Evolutionary conservation across 2,329 filamentous ascomycete species (phyloP), one percentile per base, ranked within the genome.

Genomic region (Cladosporium sp.): DNA sequence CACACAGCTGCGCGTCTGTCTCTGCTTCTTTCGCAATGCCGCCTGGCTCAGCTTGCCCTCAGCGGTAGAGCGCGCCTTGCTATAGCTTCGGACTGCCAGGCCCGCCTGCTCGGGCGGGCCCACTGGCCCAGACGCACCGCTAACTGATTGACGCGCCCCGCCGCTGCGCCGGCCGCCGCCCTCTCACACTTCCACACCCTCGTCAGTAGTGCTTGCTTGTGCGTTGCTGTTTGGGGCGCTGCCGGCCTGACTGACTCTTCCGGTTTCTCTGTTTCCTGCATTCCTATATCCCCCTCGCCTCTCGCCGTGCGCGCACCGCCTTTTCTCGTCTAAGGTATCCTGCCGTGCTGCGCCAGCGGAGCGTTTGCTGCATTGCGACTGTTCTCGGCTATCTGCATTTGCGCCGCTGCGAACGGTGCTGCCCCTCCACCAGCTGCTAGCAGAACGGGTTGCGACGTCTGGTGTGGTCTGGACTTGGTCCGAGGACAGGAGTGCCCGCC

Each of bases 351-450:
- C 14, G 16, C 38, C 14, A 43, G 28, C 38, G 37, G 32, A 37
- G 48, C 40, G 48, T 50, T 50, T 43, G 48, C n/a, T 38, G 35
- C 35, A 28, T 28, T 28, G 40, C 38, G 8, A 37, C 10, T 18
- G 18, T 31, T 11, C n/a, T 6, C 48, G 48, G 48, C 31, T 14
- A 35, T 50, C 18, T 50, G 48, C 40, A 43, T 49, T 13, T 43
- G 38, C 46, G 13, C 43, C n/a, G 35, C 48, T 50, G 48, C 48
- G 48, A 50, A 50, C 48, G 48, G 40, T 33, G 34, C 40, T 50
- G 32, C 19, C 48, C 14, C 42, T 43, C 40, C 22, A 28, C 7
- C 22, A 28, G 22, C 22, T 28, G 22, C 22, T 28, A 38, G 16
- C 10, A 28, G 37, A 4, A 50, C 48, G 40, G 48, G 40, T n/a